Evolutionary conservation across 2,329 filamentous ascomycete species (phyloP).

Genomic region (Phialophora expanda): DNA sequence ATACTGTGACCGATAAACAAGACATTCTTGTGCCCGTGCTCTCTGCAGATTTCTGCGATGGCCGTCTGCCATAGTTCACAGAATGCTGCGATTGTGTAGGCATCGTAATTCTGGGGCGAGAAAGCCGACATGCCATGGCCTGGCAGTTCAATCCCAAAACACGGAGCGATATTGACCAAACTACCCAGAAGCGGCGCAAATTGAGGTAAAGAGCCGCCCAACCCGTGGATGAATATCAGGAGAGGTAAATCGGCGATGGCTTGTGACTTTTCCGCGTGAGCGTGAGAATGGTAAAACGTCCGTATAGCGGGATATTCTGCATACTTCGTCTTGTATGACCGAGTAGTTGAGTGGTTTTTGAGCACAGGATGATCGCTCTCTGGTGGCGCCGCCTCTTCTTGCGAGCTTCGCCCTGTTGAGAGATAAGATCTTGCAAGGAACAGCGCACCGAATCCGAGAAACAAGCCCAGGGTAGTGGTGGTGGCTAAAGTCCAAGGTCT

Average conservation of each 20-base stretch:
- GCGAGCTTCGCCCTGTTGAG: background rate
- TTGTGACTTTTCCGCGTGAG: conserved; percentile 77
- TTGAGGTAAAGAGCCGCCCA: conserved; percentile 90
- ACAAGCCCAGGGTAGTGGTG: conserved; percentile 16
- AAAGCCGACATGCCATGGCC: conserved; percentile 85
- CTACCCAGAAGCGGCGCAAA: conserved; percentile 82
- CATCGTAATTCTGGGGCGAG: conserved; percentile 70
- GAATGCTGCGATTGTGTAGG: conserved; percentile 78
- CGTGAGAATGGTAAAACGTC: conserved; percentile 81
- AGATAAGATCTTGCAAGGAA: conserved; percentile 22
- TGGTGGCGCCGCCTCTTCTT: background rate
- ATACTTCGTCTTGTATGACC: conserved; percentile 72
- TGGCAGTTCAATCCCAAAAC: conserved; percentile 85
- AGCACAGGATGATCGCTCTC: conserved; percentile 78
- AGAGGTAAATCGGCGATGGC: conserved; percentile 77
- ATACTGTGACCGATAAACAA: conserved; percentile 69
- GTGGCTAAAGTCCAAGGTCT: conserved; percentile 19
- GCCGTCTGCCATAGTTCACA: conserved; percentile 74
- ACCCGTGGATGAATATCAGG: conserved; percentile 87
- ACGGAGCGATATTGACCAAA: conserved; percentile 80
- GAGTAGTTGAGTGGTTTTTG: conserved; percentile 73
- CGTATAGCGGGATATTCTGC: conserved; percentile 76
- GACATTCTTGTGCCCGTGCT: conserved; percentile 35
- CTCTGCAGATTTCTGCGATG: conserved; percentile 59
- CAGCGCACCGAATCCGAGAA: conserved; percentile 25